These are phyloP conservation scores for Pichia membranifaciens DNA, from an alignment of 805 yeast species.

Conservation along the genomic window DNA sequence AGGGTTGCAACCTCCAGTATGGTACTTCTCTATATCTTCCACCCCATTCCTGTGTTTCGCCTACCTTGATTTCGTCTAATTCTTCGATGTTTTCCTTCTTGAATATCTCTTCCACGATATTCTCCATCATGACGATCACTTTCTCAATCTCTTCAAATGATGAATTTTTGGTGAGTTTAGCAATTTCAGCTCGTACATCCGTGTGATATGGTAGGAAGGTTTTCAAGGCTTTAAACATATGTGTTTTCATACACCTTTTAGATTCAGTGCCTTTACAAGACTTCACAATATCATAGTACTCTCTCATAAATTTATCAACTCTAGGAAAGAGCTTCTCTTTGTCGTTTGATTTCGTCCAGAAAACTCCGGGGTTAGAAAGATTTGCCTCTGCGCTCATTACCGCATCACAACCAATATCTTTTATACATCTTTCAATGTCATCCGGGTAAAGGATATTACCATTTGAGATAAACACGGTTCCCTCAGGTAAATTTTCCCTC, in stretches of 20 bases:
- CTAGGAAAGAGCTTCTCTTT: slow-evolving; percentile 73
- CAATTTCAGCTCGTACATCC: slow-evolving; percentile 70
- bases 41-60: slow-evolving; percentile 63
- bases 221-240: slow-evolving; percentile 78
- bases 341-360: slow-evolving; percentile 50
- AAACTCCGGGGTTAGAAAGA: slow-evolving; percentile 87
- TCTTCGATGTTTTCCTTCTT: slow-evolving; percentile 45
- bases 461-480: slow-evolving; percentile 86
- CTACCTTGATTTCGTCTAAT: slow-evolving; percentile 49
- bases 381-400: slow-evolving; percentile 98
- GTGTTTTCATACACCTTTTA: slow-evolving; percentile 80
- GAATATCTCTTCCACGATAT: slow-evolving; percentile 52
- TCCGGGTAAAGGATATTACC: slow-evolving; percentile 91
- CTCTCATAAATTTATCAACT: slow-evolving; percentile 76
- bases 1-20: slow-evolving; percentile 95
- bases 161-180: slow-evolving; percentile 37
- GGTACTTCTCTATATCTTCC: slow-evolving; percentile 79
- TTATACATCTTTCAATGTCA: slow-evolving; percentile 67
- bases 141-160: slow-evolving; percentile 42
- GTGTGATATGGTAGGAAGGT: slow-evolving; percentile 75
- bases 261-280: slow-evolving; percentile 63
- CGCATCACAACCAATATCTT: slow-evolving; percentile 68
- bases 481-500: slow-evolving; percentile 69
- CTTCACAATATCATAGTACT: slow-evolving; percentile 80
- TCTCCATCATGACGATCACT: slow-evolving; percentile 63